These are phyloP conservation scores for Allium cepa DNA, from an alignment of 106 monocot species.

Conservation along the genomic window DNA sequence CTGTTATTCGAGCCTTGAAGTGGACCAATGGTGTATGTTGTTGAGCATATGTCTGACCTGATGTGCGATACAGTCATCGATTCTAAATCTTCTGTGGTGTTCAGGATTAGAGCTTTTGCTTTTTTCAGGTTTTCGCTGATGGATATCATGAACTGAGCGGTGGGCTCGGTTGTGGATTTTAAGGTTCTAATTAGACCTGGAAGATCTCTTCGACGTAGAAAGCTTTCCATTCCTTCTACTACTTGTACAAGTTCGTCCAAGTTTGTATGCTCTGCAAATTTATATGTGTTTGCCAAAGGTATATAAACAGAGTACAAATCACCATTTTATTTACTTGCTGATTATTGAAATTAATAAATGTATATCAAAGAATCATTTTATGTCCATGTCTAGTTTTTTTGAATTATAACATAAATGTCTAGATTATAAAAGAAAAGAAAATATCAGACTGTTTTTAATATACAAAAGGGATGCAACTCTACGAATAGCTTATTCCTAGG, in stretches of 20 bases:
- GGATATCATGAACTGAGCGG: background rate
- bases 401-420: no score
- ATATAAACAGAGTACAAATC: no score
- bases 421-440: no score
- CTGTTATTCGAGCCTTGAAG: background rate
- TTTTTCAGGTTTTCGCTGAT: background rate
- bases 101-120: constrained; percentile 1
- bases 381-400: no score
- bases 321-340: no score
- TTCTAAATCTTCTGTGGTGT: constrained; percentile 6
- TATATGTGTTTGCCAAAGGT: no score
- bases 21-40: constrained; percentile 6
- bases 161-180: constrained; percentile 9
- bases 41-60: background rate
- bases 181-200: constrained; percentile 14
- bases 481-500: no score
- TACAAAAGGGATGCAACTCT: no score
- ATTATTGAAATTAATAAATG: no score
- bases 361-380: no score
- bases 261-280: constrained; percentile 5
- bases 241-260: constrained; percentile 17
- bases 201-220: constrained; percentile 38
- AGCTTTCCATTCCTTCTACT: constrained; percentile 36
- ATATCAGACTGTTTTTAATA: no score
- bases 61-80: background rate